Conservation (phyloP, 2,329 filamentous ascomycete species). For the Fonsecaea nubica region DNA sequence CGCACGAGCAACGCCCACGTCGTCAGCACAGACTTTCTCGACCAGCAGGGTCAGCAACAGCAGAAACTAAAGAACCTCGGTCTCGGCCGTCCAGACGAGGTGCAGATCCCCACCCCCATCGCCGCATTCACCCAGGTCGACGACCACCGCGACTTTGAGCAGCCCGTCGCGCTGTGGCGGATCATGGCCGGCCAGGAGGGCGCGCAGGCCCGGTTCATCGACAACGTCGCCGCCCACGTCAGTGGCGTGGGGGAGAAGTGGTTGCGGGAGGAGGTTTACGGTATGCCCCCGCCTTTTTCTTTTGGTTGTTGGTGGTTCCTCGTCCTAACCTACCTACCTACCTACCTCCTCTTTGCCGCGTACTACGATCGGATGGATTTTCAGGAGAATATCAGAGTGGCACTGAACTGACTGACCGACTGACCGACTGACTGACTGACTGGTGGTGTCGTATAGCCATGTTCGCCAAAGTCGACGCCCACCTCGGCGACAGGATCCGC, state of each 20-base stretch:
- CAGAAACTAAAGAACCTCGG: neutral
- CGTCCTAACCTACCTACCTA: no score
- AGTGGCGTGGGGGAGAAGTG: conserved; percentile 61
- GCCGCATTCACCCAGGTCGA: conserved; percentile 32
- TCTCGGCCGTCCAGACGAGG: conserved; percentile 3
- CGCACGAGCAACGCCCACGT: conserved; percentile 47
- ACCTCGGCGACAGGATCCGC: conserved; percentile 8
- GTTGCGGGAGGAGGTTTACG: conserved; percentile 65
- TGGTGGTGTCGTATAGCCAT: neutral
- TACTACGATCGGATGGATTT: no score
- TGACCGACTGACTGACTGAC: no score
- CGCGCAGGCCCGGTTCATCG: conserved; percentile 67
- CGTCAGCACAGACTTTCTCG: conserved; percentile 44
- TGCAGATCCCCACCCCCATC: conserved; percentile 3
- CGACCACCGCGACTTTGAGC: conserved; percentile 53
- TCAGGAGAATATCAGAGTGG: no score
- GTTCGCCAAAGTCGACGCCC: conserved; percentile 16
- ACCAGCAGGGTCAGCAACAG: neutral
- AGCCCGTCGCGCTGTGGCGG: conserved; percentile 53
- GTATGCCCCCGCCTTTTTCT: conserved; percentile 14
- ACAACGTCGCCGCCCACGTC: conserved; percentile 66
- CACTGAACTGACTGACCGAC: no score
- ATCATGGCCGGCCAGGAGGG: conserved; percentile 54
- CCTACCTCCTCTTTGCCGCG: no score
- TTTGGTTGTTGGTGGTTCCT: no score